Base-by-base conservation (phyloP, 2,329 filamentous ascomycete species). In the Fusarium floridanum region DNA sequence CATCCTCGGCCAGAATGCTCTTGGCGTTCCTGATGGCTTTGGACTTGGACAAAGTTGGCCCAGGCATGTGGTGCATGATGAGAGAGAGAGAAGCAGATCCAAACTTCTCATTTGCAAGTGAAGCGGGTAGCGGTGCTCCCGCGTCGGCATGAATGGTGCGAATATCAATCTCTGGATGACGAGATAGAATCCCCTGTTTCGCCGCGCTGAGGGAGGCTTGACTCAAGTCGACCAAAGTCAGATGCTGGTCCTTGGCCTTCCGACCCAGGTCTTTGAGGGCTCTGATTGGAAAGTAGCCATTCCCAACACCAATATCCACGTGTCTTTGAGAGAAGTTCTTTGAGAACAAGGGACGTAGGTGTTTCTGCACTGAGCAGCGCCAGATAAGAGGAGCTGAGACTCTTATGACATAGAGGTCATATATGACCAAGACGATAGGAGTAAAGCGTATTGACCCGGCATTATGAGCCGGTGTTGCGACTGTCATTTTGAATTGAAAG, bases 261-360 rank as follows among this genome's bases (percentile, higher is more conserved):
- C 68, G 60, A 5, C 39, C 55, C 9, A 11, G 2, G 20, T 60
- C 60, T 16, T 45, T 4, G 17, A 68, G 32, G 2, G 65, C 60
- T 17, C 12, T 22, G 41, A 22, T 53, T 14, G 45, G 55, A 45
- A 71, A 71, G 56, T 69, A 71, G 0, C 66, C 68, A 8, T 56
- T 71, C 2, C 68, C 68, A 57, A 71, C 68, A 3, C 68, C 68
- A 27, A 71, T 69, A 6, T 71, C 68, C 3, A 71, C 16, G 20
- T 71, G 68, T 11, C 34, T 48, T 24, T 43, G 57, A 1, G 68
- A 71, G 11, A 71, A 71, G 34, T 69, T 66, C n/a, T 32, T 4
- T 1, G 45, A 60, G 37, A 70, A 70, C 1, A 70, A 10, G 0
- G 66, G 68, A 2, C 55, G 66, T 8, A 70, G 34, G 3, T 48